phyloP scores from a whole-genome alignment of 2,329 filamentous ascomycete genomes.

The Truncatella angustata region DNA sequence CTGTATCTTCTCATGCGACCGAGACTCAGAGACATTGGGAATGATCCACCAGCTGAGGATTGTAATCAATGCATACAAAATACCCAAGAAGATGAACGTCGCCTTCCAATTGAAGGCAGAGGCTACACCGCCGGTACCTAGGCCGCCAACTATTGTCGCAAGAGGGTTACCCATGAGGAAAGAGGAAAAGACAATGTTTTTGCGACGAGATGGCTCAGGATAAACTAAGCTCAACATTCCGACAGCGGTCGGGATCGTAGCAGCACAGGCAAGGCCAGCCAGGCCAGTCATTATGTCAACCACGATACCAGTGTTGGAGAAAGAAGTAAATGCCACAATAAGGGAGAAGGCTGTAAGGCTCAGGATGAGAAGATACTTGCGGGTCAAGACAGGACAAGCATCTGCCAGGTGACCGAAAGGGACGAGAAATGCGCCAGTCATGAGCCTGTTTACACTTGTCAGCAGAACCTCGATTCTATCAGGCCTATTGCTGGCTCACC shows the following conservation, averaged over 20 bases:
- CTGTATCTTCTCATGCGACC: slow-evolving; percentile 5
- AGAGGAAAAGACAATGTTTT: slow-evolving; percentile 30
- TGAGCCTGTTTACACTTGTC: slow-evolving; percentile 18
- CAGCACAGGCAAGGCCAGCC: slow-evolving; percentile 30
- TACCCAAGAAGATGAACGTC: slow-evolving; percentile 28
- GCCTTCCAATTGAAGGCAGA: slow-evolving; percentile 28
- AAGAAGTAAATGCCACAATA: slow-evolving; percentile 24
- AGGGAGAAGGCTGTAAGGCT: slow-evolving; percentile 27
- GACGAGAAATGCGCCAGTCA: slow-evolving; percentile 29
- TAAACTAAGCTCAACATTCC: slow-evolving; percentile 30
- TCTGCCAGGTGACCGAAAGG: slow-evolving; percentile 31
- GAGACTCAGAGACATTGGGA: slow-evolving; percentile 23
- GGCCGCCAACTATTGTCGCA: slow-evolving; percentile 30
- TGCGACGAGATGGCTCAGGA: slow-evolving; percentile 27
- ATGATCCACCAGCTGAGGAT: slow-evolving; percentile 25
- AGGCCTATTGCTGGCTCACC: slow-evolving; percentile 17
- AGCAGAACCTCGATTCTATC: neutral
- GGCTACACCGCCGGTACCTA: slow-evolving; percentile 30
- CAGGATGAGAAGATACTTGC: slow-evolving; percentile 27
- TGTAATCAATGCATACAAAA: slow-evolving; percentile 24
- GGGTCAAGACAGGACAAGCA: slow-evolving; percentile 22
- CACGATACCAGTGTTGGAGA: slow-evolving; percentile 25
- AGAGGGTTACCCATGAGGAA: slow-evolving; percentile 32
- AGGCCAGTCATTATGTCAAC: slow-evolving; percentile 29
- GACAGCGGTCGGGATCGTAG: slow-evolving; percentile 29